These are phyloP conservation scores for Nemania diffusa DNA, from an alignment of 2,329 filamentous ascomycete genomes.

Conservation along the genomic window DNA sequence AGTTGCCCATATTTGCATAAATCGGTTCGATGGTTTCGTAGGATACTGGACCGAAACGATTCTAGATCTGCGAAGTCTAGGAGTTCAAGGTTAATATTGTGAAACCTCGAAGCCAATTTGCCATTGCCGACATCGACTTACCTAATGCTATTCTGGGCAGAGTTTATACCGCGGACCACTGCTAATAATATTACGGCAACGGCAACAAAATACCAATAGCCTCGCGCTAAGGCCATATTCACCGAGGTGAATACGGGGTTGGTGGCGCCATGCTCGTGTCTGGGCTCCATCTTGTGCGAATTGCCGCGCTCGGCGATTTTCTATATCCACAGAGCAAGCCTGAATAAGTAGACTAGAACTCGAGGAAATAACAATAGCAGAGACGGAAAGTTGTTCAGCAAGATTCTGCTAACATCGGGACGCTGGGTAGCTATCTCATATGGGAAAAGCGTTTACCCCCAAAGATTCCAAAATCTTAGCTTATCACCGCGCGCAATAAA, in stretches of 20 bases:
- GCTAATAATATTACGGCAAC: constrained; percentile 58
- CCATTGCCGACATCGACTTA: constrained; percentile 41
- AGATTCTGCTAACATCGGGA: not conserved
- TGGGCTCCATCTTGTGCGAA: constrained; percentile 42
- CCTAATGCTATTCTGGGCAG: constrained; percentile 56
- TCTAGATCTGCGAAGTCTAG: constrained; percentile 60
- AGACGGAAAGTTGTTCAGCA: not conserved
- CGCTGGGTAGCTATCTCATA: not conserved
- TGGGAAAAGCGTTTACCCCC: not conserved
- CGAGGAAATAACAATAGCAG: not conserved
- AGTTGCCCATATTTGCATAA: constrained; percentile 67
- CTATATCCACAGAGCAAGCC: not conserved
- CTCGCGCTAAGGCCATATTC: constrained; percentile 63
- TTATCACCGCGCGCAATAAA: not conserved
- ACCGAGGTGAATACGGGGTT: constrained; percentile 54
- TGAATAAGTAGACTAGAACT: not conserved
- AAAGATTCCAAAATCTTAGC: not conserved
- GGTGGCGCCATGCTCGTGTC: constrained; percentile 42
- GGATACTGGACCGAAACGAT: constrained; percentile 59
- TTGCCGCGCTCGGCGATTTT: not conserved
- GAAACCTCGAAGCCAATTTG: not conserved
- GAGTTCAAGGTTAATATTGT: constrained; percentile 10
- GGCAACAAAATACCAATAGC: constrained; percentile 69
- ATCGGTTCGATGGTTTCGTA: constrained; percentile 60
- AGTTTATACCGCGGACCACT: constrained; percentile 56